phyloP scores from a whole-genome alignment of 768 basidiomycete genomes.

The Leccinellum luteum region DNA sequence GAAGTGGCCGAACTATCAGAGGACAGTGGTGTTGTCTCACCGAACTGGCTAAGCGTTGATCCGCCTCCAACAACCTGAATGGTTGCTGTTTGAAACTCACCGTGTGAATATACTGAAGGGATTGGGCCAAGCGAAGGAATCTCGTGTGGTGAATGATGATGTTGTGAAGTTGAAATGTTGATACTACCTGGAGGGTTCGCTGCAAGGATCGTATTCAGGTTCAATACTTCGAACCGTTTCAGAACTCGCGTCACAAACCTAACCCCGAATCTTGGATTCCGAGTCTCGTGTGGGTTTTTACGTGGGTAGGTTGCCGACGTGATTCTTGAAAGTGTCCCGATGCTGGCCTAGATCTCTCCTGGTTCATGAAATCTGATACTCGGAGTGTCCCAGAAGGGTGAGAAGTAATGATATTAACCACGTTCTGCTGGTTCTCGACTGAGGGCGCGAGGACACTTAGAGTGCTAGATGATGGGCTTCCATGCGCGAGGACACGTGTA shows the following conservation, averaged over 20 bases:
- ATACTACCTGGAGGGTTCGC: not conserved
- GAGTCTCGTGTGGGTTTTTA: not conserved
- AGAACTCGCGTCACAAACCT: constrained; percentile 11
- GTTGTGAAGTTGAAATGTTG: constrained; percentile 5
- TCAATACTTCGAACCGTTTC: not conserved
- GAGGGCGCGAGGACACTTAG: not conserved
- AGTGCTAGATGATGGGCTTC: constrained; percentile 1
- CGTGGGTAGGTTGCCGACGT: constrained; percentile 6
- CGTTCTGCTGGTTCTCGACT: not conserved
- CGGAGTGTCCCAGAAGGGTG: constrained; percentile 6
- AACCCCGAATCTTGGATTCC: constrained; percentile 14
- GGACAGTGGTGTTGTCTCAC: not conserved
- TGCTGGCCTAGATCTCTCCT: constrained; percentile 1
- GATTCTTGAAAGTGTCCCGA: constrained; percentile 2
- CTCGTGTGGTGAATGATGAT: not conserved
- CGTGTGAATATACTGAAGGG: constrained; percentile 9
- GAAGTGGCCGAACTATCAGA: not conserved
- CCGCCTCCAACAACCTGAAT: not conserved
- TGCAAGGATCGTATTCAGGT: not conserved
- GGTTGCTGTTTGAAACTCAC: not conserved
- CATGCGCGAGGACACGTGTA: constrained; percentile 1
- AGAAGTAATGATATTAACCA: not conserved
- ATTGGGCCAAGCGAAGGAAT: not conserved
- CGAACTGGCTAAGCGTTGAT: not conserved
- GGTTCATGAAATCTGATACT: not conserved